Base-by-base conservation (phyloP, 345 rosid species). In the Citrus cavaleriei region DNA sequence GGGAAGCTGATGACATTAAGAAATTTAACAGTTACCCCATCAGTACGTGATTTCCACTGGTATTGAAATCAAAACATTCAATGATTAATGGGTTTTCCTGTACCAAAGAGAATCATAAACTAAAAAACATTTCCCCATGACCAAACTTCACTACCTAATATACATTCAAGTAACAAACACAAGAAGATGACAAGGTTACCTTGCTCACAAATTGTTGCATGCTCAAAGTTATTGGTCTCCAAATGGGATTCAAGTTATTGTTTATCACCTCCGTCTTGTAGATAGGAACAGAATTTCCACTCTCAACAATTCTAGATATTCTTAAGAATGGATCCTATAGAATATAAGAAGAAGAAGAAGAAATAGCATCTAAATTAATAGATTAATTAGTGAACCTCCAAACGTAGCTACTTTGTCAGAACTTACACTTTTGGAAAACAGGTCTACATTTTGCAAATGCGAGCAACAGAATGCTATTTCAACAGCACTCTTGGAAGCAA, bases 141-240 rank as follows among this genome's bases (percentile, higher is more conserved):
- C 32, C 34, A 58, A 73, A n/a, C 46, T 30, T 46, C 38, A 27
- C 30, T 30, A 19, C n/a, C 60, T 10, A 34, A 73, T 7, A 38
- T 51, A 40, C 69, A 72, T 60, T 38, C 35, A 46, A 73, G n/a
- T 30, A 70, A 61, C 8, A 59, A 34, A 24, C 24, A 34, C 16
- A 59, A 46, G 68, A 46, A n/a, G 34, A 13, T 62, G 19, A 25
- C 46, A 75, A 80, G 76, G 90, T 87, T 89, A 82, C 98, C 92
- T 90, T 93, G 93, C 90, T 92, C 85, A 87, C 95, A 73, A 89
- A 90, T 79, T 95, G 98, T 79, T 91, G 97, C 94, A 85, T 91
- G 75, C 84, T 92, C 65, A 95, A 83, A 82, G 81, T 78, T 40
- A 91, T 54, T 24, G 92, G 89, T 77, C 74, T 92, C 97, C 98